phyloP scores from a whole-genome alignment of 768 basidiomycete genomes.

The Kwoniella newhampshirensis region DNA sequence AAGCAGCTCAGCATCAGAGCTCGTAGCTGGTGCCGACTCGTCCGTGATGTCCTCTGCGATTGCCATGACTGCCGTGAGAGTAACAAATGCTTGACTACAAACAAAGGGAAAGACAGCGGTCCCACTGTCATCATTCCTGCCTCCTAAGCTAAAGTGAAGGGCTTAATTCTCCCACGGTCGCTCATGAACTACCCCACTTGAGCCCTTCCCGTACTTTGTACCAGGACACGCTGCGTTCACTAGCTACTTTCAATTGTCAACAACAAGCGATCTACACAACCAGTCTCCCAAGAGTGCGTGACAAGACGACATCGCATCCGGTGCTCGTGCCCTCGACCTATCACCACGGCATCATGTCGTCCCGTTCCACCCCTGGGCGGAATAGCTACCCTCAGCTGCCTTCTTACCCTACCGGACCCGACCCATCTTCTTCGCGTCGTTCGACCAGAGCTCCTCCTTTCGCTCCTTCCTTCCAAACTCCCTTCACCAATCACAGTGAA shows the following conservation, averaged over 20 bases:
- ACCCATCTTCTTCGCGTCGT: constrained; percentile 20
- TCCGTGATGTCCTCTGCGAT: constrained; percentile 36
- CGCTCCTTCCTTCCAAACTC: neutral
- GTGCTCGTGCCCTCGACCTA: neutral
- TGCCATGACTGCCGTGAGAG: constrained; percentile 19
- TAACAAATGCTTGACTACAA: too few species aligned
- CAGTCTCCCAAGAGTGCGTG: neutral
- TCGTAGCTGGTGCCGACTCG: neutral
- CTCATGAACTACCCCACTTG: too few species aligned
- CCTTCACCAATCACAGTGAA: neutral
- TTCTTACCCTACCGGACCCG: constrained; percentile 3
- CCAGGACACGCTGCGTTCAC: too few species aligned
- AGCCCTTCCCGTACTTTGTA: too few species aligned
- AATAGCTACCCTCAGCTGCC: constrained; percentile 4
- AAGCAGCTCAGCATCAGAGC: constrained; percentile 11
- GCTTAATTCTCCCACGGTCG: too few species aligned
- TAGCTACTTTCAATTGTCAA: too few species aligned
- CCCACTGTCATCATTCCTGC: neutral
- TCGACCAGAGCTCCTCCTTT: constrained; percentile 9
- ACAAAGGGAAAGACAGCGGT: constrained; percentile 12
- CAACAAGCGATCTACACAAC: too few species aligned
- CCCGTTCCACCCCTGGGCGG: constrained; percentile 14
- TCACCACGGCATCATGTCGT: constrained; percentile 18
- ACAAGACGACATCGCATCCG: neutral
- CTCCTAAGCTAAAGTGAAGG: neutral